phyloP scores from a whole-genome alignment of 202 grass and related monocot species.

The Schoenoplectus triqueter region DNA sequence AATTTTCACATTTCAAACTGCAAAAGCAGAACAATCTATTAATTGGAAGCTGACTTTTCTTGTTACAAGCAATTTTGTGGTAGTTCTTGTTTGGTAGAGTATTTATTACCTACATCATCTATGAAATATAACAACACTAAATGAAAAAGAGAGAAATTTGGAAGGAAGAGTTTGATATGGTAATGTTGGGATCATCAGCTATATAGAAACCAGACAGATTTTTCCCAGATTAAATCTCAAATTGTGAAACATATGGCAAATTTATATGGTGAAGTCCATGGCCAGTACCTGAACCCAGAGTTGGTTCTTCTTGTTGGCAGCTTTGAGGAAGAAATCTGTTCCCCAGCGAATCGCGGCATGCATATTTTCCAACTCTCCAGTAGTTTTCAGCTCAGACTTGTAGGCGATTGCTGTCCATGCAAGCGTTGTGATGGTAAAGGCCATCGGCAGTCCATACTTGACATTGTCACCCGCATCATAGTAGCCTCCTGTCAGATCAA shows the following conservation, averaged over 20 bases:
- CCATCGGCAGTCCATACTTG: conserved; percentile 88
- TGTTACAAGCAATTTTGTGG: background rate
- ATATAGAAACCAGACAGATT: background rate
- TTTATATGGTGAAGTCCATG: background rate
- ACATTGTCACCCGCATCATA: conserved; percentile 99
- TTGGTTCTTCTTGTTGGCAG: conserved; percentile 61
- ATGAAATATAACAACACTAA: background rate
- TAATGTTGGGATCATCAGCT: background rate
- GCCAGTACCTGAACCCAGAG: conserved; percentile 85
- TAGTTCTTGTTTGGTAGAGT: background rate
- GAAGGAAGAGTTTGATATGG: background rate
- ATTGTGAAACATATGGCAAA: background rate
- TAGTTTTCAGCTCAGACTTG: conserved; percentile 56
- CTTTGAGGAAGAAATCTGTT: conserved; percentile 89
- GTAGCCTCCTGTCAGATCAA: conserved; percentile 83
- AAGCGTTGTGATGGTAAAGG: conserved; percentile 87
- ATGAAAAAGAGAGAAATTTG: background rate
- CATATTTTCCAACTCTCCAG: conserved; percentile 66
- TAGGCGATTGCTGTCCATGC: conserved; percentile 81
- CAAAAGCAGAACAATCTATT: background rate
- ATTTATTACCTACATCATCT: background rate
- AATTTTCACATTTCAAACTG: conserved; percentile 9
- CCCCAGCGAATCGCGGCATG: conserved; percentile 76
- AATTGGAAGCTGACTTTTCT: background rate
- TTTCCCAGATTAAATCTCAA: background rate